A percentile compares a stretch with the other conserved stretches of the same genome.
These are phyloP conservation scores for Colletotrichum chlorophyti DNA, from an alignment of 2,329 filamentous ascomycete genomes.

Conservation along the genomic window DNA sequence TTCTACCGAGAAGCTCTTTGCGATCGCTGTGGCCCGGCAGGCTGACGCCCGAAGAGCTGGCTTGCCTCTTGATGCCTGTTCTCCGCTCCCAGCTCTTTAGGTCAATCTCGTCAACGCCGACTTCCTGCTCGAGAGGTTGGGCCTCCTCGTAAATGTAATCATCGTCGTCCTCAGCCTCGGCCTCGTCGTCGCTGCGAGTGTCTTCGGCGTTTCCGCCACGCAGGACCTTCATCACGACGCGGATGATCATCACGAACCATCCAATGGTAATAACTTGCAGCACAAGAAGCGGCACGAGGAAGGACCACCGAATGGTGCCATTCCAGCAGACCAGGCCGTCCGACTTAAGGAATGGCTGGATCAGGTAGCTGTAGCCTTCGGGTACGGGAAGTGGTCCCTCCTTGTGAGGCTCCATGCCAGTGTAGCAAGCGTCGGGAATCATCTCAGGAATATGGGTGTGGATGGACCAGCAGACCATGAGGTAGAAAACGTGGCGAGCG, in stretches of 20 bases:
- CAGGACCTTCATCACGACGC: slow-evolving; percentile 82
- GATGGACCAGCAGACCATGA: slow-evolving; percentile 82
- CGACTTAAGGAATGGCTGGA: slow-evolving; percentile 76
- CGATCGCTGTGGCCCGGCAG: slow-evolving; percentile 75
- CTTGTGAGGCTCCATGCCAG: slow-evolving; percentile 60
- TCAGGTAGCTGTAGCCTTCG: slow-evolving; percentile 64
- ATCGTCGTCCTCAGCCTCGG: slow-evolving; percentile 69
- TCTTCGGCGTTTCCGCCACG: slow-evolving; percentile 83
- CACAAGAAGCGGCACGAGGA: slow-evolving; percentile 77
- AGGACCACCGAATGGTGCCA: slow-evolving; percentile 74
- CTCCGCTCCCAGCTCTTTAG: slow-evolving; percentile 69
- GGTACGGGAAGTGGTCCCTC: slow-evolving; percentile 59
- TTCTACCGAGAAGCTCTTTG: slow-evolving; percentile 82
- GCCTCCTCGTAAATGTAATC: slow-evolving; percentile 64
- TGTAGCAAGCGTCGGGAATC: slow-evolving; percentile 77
- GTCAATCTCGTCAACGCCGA: slow-evolving; percentile 75
- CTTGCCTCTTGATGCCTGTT: slow-evolving; percentile 59
- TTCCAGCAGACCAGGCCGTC: slow-evolving; percentile 83
- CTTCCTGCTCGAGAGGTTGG: slow-evolving; percentile 73
- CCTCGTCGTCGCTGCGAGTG: slow-evolving; percentile 85
- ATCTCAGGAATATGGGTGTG: slow-evolving; percentile 68
- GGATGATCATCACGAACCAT: slow-evolving; percentile 90
- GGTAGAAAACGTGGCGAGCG: slow-evolving; percentile 82
- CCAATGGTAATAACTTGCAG: slow-evolving; percentile 82
- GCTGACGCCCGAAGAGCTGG: slow-evolving; percentile 65